These are phyloP conservation scores for Leccinellum albellum DNA, from an alignment of 768 basidiomycete species.

Conservation along the genomic window DNA sequence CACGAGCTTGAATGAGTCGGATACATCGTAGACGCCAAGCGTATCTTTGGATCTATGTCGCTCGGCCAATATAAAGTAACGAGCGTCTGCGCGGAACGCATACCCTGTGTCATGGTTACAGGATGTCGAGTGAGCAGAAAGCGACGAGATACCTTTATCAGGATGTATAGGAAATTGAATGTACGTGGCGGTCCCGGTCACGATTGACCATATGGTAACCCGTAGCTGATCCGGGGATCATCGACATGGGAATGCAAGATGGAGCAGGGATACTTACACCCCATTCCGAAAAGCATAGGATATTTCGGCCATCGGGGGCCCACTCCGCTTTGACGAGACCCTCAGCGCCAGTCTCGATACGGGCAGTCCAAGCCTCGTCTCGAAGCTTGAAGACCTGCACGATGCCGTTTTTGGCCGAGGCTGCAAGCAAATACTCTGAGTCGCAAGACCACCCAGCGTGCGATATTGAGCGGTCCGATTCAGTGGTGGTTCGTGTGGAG, in stretches of 20 bases:
- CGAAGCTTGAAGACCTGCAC: conserved; percentile 77
- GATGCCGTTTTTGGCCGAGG: conserved; percentile 64
- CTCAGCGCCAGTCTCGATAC: conserved; percentile 79
- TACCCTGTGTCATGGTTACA: conserved; percentile 47
- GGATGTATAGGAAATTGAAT: conserved; percentile 84
- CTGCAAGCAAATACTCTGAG: conserved; percentile 81
- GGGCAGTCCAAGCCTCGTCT: conserved; percentile 74
- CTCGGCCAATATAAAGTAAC: conserved; percentile 84
- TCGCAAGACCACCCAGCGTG: conserved; percentile 85
- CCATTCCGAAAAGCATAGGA: conserved; percentile 92
- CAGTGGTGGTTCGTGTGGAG: conserved; percentile 41
- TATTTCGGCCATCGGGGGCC: conserved; percentile 79
- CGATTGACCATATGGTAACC: conserved; percentile 81
- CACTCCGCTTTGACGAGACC: conserved; percentile 85
- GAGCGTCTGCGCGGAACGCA: conserved; percentile 74
- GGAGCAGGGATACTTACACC: conserved; percentile 58
- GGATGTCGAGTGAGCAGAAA: background rate
- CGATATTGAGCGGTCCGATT: conserved; percentile 50
- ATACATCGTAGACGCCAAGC: conserved; percentile 76
- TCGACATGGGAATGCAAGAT: conserved; percentile 1
- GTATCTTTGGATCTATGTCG: conserved; percentile 89
- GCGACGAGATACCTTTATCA: conserved; percentile 56
- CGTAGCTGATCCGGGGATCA: conserved; percentile 53
- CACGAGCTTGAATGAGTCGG: conserved; percentile 65
- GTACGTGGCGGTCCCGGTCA: conserved; percentile 70